These are phyloP conservation scores for Aspergillus baeticus DNA, from an alignment of 495 filamentous ascomycete species.

Conservation along the genomic window DNA sequence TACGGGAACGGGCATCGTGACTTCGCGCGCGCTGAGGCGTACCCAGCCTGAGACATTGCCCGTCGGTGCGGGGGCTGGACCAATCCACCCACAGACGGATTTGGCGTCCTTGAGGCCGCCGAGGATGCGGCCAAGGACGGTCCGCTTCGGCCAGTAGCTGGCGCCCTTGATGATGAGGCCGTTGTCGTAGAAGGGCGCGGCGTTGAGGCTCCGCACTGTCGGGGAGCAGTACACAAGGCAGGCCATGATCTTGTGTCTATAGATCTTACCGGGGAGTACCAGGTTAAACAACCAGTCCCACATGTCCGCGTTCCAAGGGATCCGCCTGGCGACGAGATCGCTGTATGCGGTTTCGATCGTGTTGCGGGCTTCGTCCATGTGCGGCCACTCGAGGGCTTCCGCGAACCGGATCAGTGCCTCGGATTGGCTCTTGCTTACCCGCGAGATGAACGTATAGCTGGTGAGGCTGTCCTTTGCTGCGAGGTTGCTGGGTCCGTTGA, in stretches of 20 bases:
- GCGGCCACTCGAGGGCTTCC: not conserved
- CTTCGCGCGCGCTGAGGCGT: no score
- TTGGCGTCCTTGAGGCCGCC: not conserved
- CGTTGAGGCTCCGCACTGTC: not conserved
- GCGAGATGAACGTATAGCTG: no score
- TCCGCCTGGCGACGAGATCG: not conserved
- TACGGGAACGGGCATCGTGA: no score
- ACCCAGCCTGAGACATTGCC: no score
- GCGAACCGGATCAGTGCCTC: constrained; percentile 2
- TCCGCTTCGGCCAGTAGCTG: not conserved
- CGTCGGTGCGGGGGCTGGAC: no score
- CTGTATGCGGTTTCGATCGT: not conserved
- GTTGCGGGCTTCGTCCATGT: not conserved
- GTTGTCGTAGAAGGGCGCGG: not conserved
- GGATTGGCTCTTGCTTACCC: not conserved
- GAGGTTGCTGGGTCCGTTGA: no score
- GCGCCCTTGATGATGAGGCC: not conserved
- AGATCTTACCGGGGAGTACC: not conserved
- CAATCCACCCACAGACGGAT: not conserved
- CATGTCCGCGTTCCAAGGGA: not conserved
- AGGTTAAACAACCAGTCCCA: not conserved
- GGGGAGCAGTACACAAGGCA: not conserved
- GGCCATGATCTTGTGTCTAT: not conserved
- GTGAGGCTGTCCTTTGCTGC: no score
- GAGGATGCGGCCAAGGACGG: not conserved